Percentiles rank a stretch among this genome's conserved stretches.
phyloP scores from a whole-genome alignment of 2,329 filamentous ascomycete genomes.

The Zymoseptoria pseudotritici region DNA sequence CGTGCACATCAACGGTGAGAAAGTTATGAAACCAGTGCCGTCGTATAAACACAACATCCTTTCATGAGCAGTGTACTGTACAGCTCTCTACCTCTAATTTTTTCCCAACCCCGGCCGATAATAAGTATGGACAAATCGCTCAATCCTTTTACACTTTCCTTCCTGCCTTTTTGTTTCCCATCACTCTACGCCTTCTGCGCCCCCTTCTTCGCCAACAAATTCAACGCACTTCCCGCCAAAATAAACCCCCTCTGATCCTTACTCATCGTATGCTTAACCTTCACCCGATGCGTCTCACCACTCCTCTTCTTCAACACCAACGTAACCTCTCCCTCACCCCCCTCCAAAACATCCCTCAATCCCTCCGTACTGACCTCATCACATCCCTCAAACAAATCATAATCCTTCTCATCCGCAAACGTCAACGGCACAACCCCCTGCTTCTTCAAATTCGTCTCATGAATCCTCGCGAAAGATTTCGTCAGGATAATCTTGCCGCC shows the following conservation, averaged over 20 bases:
- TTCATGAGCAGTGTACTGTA: neutral
- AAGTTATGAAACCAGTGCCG: neutral
- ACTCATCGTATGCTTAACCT: slow-evolving; percentile 80
- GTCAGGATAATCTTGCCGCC: slow-evolving; percentile 75
- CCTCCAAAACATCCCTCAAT: slow-evolving; percentile 70
- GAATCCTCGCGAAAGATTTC: slow-evolving; percentile 85
- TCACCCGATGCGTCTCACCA: slow-evolving; percentile 56
- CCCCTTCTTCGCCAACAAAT: slow-evolving; percentile 66
- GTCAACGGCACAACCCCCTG: slow-evolving; percentile 94
- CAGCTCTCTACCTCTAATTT: neutral
- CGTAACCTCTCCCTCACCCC: slow-evolving; percentile 69
- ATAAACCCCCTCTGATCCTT: slow-evolving; percentile 89
- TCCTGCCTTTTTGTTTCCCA: too few species aligned
- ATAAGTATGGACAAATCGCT: neutral
- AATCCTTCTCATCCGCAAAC: slow-evolving; percentile 81
- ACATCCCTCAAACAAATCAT: slow-evolving; percentile 72
- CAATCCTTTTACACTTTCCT: neutral
- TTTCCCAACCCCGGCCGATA: too few species aligned
- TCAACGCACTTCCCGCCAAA: slow-evolving; percentile 86
- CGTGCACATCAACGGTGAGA: neutral
- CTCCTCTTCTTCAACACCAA: slow-evolving; percentile 50
- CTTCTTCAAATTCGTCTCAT: slow-evolving; percentile 95
- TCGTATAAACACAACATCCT: neutral
- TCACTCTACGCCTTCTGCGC: slow-evolving; percentile 4
- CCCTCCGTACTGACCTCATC: slow-evolving; percentile 79